phyloP scores from a whole-genome alignment of 257 asterid genomes.

The Solanum pimpinellifolium region DNA sequence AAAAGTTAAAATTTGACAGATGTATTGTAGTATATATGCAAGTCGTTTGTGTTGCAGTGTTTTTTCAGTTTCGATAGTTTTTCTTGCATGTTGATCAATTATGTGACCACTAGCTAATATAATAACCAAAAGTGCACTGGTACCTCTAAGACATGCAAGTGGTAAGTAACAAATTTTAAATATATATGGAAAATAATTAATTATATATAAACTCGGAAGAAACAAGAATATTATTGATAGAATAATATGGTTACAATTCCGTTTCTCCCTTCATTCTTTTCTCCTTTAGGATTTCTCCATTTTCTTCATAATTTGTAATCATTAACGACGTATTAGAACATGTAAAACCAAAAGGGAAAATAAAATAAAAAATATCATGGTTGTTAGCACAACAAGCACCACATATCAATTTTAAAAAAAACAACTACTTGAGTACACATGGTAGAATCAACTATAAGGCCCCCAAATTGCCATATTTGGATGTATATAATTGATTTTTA shows the following conservation, averaged over 20 bases:
- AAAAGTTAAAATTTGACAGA: background rate
- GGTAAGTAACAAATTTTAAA: background rate
- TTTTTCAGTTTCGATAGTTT: background rate
- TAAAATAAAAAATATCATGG: background rate
- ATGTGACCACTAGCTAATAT: background rate
- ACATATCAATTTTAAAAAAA: background rate
- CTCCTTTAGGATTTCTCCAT: background rate
- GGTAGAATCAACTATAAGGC: background rate
- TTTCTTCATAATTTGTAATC: background rate
- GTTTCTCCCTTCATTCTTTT: background rate
- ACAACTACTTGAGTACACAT: background rate
- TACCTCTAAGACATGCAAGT: background rate
- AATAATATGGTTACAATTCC: background rate
- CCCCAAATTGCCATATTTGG: background rate
- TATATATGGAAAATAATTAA: no score
- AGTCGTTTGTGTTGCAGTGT: background rate
- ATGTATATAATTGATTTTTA: background rate
- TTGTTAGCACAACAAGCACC: background rate
- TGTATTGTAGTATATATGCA: background rate
- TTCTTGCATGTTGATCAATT: background rate
- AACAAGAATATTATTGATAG: background rate
- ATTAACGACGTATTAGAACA: background rate
- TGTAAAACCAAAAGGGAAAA: background rate
- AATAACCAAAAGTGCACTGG: background rate
- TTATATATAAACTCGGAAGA: background rate